Base-by-base conservation (phyloP, 2,329 filamentous ascomycete species). In the Diatrype stigma region DNA sequence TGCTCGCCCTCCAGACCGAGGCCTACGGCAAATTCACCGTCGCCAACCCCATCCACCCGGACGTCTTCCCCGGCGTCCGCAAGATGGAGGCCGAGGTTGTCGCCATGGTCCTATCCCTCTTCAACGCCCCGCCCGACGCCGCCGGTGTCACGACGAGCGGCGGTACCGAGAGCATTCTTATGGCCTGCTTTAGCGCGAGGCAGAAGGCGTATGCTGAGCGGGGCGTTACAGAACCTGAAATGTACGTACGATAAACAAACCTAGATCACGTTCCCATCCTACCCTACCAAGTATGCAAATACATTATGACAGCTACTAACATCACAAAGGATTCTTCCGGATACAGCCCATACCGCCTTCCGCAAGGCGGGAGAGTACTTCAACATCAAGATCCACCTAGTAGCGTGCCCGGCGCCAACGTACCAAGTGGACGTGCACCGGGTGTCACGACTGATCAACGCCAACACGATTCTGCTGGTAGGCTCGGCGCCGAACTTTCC, bases 1-100 rank as follows among this genome's bases (percentile, higher is more conserved):
- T 99, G 60, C 73, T 94, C 54, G 82, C 87, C 64, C 76, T 99
- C 37, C 94, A 99, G 74, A 89, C 89, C 6, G 90, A 96, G 67
- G 93, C 94, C 0, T 97, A 93, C 77, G 88, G 89, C 58, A 88
- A 89, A 70, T 99, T 99, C 69, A 93, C 91, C 47, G 94, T 99
- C 28, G 82, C 91, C 37, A 99, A 99, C 70, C 94, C 94, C 3
- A 94, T 99, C 60, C 94, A 99, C 69, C 94, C 94, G 6, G 94
- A 99, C 72, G 93, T 99, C 42, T 99, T 99, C 73, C 94, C 94
- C 16, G 94, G 93, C 26, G 92, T 99, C 48, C 80, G 94, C 63
- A 99, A 99, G 81, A 99, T 99, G 94, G 94, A 99, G 76, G 93
- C 94, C 42, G 94, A 99, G 74, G 78, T 99, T 55, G 94, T 99